Evolutionary conservation across 306 rosid genomes (phyloP).

Genomic region (Lathyrus tuberosus): DNA sequence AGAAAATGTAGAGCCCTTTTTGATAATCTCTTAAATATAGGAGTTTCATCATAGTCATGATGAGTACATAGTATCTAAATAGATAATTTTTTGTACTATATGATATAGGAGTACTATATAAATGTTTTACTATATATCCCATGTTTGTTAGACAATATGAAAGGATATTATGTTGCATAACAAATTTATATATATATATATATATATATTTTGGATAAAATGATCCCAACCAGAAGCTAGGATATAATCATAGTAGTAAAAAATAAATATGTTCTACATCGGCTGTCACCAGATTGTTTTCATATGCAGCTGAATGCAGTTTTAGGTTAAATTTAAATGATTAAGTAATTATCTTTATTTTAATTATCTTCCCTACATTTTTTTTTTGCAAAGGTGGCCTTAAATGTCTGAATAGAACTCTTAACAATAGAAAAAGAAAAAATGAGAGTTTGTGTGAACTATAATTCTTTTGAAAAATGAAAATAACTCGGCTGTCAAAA

Average conservation of each 20-base stretch:
- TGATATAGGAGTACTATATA: too few species aligned
- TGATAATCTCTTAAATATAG: background rate
- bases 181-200: too few species aligned
- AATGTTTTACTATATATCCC: background rate
- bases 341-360: background rate
- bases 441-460: background rate
- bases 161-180: background rate
- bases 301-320: conserved; percentile 6
- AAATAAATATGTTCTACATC: conserved; percentile 11
- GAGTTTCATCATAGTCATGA: background rate
- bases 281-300: background rate
- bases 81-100: conserved; percentile 1
- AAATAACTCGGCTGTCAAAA: conserved; percentile 5
- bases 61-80: background rate
- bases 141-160: background rate
- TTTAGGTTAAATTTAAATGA: conserved; percentile 29
- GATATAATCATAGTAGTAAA: background rate
- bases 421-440: background rate
- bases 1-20: background rate
- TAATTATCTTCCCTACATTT: conserved; percentile 3
- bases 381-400: too few species aligned
- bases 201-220: background rate
- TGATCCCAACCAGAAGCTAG: background rate
- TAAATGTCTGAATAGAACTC: conserved; percentile 20
- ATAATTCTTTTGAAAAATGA: conserved; percentile 22